Conservation (phyloP, 2,329 filamentous ascomycete species). For the Cyanodermella asteris region DNA sequence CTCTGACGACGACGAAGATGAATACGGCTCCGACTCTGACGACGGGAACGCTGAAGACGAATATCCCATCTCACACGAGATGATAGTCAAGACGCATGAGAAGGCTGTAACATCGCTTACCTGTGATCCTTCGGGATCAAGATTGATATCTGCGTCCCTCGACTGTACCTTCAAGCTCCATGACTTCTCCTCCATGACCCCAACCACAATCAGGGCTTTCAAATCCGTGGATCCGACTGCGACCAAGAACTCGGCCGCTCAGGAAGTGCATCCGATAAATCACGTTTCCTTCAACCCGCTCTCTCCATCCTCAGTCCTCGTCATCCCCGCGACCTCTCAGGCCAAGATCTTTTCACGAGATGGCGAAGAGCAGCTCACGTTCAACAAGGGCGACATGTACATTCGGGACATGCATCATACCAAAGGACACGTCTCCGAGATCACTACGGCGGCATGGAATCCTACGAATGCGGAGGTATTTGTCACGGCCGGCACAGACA, state of each 20-base stretch:
- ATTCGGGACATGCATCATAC: slow-evolving; percentile 92
- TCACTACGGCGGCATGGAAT: slow-evolving; percentile 78
- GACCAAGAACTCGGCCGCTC: slow-evolving; percentile 44
- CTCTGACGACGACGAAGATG: slow-evolving; percentile 24
- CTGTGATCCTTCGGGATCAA: slow-evolving; percentile 63
- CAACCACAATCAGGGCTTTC: slow-evolving; percentile 83
- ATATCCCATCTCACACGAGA: slow-evolving; percentile 79
- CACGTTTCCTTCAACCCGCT: slow-evolving; percentile 70
- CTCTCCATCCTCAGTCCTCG: slow-evolving; percentile 60
- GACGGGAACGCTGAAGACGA: slow-evolving; percentile 59
- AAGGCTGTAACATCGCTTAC: slow-evolving; percentile 66
- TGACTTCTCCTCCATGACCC: slow-evolving; percentile 89
- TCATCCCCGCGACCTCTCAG: slow-evolving; percentile 72
- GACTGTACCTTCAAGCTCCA: slow-evolving; percentile 85
- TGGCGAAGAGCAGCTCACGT: slow-evolving; percentile 66
- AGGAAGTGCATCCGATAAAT: slow-evolving; percentile 75
- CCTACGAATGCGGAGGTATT: slow-evolving; percentile 67
- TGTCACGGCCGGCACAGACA: slow-evolving; percentile 83
- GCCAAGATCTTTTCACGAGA: slow-evolving; percentile 77
- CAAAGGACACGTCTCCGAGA: slow-evolving; percentile 84
- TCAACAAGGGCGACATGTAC: slow-evolving; percentile 97
- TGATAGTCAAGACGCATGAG: slow-evolving; percentile 81
- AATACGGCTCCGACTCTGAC: slow-evolving; percentile 36
- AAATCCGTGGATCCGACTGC: slow-evolving; percentile 73
- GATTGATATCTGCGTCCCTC: slow-evolving; percentile 73